Conservation (phyloP, 1,284 basidiomycete genomes). For the Sporisorium exsertum region DNA sequence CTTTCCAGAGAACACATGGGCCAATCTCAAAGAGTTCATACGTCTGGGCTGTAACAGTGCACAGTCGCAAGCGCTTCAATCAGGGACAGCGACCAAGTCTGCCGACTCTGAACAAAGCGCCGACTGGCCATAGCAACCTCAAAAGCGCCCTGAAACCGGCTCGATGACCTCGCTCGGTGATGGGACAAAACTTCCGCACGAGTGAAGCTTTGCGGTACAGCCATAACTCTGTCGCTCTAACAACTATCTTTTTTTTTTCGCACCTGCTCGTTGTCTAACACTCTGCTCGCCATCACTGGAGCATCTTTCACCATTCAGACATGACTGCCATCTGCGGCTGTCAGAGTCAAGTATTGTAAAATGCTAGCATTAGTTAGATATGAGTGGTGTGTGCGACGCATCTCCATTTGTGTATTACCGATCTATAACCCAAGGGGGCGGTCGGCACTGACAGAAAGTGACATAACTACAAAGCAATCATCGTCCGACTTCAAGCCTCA, state of each 20-base stretch:
- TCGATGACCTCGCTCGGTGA: not conserved
- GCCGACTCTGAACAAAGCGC: no score
- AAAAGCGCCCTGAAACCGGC: not conserved
- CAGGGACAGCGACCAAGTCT: no score
- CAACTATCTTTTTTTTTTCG: not conserved
- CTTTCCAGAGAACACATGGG: no score
- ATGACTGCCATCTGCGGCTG: not conserved
- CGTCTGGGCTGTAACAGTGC: no score
- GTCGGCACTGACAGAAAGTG: no score
- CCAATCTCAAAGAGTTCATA: no score
- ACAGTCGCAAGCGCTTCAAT: no score
- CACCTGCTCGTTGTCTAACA: no score
- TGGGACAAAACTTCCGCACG: not conserved
- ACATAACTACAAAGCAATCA: not conserved
- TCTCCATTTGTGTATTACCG: not conserved
- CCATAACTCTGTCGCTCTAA: not conserved
- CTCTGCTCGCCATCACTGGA: no score
- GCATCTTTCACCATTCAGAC: no score
- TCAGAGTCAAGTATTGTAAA: not conserved
- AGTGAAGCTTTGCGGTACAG: not conserved
- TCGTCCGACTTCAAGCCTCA: slow-evolving; percentile 16
- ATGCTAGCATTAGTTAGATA: not conserved
- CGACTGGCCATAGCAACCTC: not conserved
- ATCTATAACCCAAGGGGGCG: not conserved
- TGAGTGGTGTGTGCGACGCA: not conserved